A percentile compares a stretch with the other conserved stretches of the same genome.
These are phyloP conservation scores for Dactylellina parvicollis DNA, from an alignment of 2,329 filamentous ascomycete species.

Conservation along the genomic window DNA sequence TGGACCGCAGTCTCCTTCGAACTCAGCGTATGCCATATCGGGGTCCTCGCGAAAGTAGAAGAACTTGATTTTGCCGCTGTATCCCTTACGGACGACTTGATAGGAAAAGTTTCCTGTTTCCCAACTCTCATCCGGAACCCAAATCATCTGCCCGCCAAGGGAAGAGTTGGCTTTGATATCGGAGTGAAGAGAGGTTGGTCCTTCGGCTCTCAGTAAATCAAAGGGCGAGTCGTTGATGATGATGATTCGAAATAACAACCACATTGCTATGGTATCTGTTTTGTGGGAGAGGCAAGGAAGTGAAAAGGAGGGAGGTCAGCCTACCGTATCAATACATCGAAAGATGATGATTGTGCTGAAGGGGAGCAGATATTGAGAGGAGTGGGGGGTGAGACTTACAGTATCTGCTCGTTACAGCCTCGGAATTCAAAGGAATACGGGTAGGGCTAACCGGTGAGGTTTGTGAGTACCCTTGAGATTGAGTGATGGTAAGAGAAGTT, in stretches of 20 bases:
- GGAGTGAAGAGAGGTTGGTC: neutral
- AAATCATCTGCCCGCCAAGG: neutral
- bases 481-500: neutral
- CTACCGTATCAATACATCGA: too few relatives aligned
- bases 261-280: neutral
- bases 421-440: too few relatives aligned
- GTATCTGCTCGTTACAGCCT: too few relatives aligned
- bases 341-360: too few relatives aligned
- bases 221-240: neutral
- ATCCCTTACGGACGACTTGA: neutral
- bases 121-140: neutral
- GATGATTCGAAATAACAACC: neutral
- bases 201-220: neutral
- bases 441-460: neutral
- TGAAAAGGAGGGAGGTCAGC: too few relatives aligned
- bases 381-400: too few relatives aligned
- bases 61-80: neutral
- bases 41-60: neutral
- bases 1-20: neutral
- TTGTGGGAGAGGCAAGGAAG: too few relatives aligned
- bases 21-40: neutral
- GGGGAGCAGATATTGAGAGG: too few relatives aligned
- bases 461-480: neutral
- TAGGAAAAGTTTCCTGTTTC: neutral
- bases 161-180: neutral